A percentile compares a stretch with the other conserved stretches of the same genome.
Evolutionary conservation across 2,329 filamentous ascomycete species (phyloP).

Genomic region (Cadophora luteo-olivacea): DNA sequence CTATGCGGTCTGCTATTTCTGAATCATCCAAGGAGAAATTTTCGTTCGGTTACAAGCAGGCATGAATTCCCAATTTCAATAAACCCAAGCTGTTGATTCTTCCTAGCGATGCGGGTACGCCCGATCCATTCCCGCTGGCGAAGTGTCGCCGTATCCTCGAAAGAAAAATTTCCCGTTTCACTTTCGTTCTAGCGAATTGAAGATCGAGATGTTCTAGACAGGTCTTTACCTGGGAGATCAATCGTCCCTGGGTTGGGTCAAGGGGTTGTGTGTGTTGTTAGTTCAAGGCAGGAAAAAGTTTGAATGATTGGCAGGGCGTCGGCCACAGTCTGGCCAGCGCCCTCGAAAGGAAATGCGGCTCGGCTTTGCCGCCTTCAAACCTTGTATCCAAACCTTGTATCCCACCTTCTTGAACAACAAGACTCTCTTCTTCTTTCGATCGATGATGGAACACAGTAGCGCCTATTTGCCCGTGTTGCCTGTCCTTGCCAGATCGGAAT

Average conservation of each 20-base stretch:
- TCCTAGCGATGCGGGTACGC: background rate
- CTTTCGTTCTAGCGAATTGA: background rate
- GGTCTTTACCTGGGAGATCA: background rate
- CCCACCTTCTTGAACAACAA: too few species aligned
- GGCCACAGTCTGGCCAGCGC: slow-evolving; percentile 19
- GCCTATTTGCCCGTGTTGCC: background rate
- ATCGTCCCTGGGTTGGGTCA: slow-evolving; percentile 1
- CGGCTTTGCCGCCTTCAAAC: slow-evolving; percentile 12
- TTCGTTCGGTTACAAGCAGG: background rate
- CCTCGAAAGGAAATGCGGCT: slow-evolving; percentile 9
- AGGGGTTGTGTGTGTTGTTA: background rate
- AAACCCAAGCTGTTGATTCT: background rate
- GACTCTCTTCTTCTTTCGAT: background rate
- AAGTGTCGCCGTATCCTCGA: background rate
- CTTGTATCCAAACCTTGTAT: background rate
- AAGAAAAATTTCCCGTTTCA: slow-evolving; percentile 8
- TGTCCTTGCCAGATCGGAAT: background rate
- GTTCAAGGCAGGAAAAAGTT: slow-evolving; percentile 3
- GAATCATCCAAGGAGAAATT: background rate
- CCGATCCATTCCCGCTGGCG: background rate
- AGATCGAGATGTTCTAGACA: background rate
- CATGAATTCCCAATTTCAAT: slow-evolving; percentile 5
- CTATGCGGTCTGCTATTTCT: background rate
- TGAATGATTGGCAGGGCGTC: slow-evolving; percentile 16
- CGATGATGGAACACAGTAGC: background rate